Conservation (phyloP, 495 filamentous ascomycete genomes). For the Annulohypoxylon bovei region DNA sequence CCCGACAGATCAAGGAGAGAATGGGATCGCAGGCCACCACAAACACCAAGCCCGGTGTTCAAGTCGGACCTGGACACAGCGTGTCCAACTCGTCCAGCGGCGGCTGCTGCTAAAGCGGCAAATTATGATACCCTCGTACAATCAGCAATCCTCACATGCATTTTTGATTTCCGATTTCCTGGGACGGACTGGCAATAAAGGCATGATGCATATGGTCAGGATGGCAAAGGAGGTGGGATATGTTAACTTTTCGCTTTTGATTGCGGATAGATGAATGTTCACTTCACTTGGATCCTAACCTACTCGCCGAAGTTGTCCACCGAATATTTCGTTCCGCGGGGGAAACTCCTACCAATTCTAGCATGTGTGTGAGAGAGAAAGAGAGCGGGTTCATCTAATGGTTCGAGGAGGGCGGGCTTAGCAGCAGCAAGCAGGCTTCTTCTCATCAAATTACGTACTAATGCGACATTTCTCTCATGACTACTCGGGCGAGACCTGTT, state of each 20-base stretch:
- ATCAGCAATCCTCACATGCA: conserved; percentile 37
- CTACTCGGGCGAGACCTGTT: conserved; percentile 36
- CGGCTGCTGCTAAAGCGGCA: conserved; percentile 85
- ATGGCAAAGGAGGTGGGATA: conserved; percentile 74
- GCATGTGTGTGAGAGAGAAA: conserved; percentile 42
- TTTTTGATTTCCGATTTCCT: conserved; percentile 85
- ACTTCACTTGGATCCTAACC: conserved; percentile 44
- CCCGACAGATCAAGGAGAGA: conserved; percentile 98
- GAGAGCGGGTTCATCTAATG: conserved; percentile 43
- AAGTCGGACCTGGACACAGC: conserved; percentile 92
- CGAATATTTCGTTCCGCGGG: conserved; percentile 26
- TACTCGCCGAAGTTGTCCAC: conserved; percentile 27
- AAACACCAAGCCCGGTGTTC: conserved; percentile 98
- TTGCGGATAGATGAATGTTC: conserved; percentile 47
- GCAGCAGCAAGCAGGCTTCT: conserved; percentile 5
- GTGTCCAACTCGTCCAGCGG: conserved; percentile 89
- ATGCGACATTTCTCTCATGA: conserved; percentile 40
- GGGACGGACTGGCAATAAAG: conserved; percentile 93
- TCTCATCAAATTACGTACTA: conserved; percentile 38
- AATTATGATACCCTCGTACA: conserved; percentile 47
- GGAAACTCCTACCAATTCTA: conserved; percentile 25
- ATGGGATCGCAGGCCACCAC: conserved; percentile 95
- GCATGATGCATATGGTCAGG: conserved; percentile 77
- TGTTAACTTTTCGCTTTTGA: conserved; percentile 45
- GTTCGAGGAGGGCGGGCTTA: conserved; percentile 17